Evolutionary conservation across 1,139 yeast genomes (phyloP).

Genomic region (Yarrowia galli): DNA sequence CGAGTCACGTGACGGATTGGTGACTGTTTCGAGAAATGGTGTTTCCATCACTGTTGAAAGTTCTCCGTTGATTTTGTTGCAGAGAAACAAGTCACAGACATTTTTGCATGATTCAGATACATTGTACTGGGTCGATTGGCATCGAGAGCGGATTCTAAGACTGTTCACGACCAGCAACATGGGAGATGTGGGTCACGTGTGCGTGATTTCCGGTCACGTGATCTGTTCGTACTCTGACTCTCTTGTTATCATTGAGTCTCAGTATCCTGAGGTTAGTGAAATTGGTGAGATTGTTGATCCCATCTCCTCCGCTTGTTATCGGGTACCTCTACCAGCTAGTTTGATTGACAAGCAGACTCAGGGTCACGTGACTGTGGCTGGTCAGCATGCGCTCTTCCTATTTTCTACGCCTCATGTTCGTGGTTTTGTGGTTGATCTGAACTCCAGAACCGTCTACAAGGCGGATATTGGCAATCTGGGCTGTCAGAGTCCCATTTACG

Average conservation of each 20-base stretch:
- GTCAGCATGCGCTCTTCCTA: conserved; percentile 1
- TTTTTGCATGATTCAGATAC: conserved; percentile 14
- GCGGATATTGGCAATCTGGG: conserved; percentile 13
- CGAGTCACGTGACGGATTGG: not conserved
- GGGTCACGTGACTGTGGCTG: conserved; percentile 1
- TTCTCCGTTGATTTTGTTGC: not conserved
- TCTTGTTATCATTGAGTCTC: conserved; percentile 6
- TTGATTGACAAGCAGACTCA: conserved; percentile 1
- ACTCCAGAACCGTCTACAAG: not conserved
- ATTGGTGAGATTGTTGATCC: not conserved
- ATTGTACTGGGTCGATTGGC: conserved; percentile 9
- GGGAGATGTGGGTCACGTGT: not conserved
- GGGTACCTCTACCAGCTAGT: conserved; percentile 1
- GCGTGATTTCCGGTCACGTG: not conserved
- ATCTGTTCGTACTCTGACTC: not conserved
- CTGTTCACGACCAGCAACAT: not conserved
- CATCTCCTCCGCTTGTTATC: not conserved
- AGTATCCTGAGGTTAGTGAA: not conserved
- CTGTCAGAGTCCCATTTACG: conserved; percentile 12
- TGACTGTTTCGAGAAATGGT: not conserved
- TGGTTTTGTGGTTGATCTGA: conserved; percentile 6
- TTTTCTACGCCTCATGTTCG: conserved; percentile 17
- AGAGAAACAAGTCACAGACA: conserved; percentile 2
- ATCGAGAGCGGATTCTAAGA: not conserved
- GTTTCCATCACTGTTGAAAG: not conserved